Conservation (phyloP, 768 basidiomycete genomes). For the Tulasnella sp. region DNA sequence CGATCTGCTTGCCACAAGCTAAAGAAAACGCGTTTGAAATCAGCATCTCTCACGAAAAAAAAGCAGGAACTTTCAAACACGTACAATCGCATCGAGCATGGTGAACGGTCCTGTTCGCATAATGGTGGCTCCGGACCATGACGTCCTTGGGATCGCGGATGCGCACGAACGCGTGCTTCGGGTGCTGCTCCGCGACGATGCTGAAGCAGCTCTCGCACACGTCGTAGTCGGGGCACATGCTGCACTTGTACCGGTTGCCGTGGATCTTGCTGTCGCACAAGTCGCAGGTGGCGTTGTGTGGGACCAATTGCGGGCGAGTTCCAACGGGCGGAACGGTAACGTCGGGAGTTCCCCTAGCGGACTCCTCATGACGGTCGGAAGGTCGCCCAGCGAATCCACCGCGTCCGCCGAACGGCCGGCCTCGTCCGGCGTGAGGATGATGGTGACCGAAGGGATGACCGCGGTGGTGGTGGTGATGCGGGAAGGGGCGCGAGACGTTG, state of each 20-base stretch:
- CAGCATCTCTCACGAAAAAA: not conserved
- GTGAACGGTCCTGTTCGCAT: slow-evolving; percentile 29
- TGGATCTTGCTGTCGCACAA: slow-evolving; percentile 67
- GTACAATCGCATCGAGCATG: slow-evolving; percentile 33
- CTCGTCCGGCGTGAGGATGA: not conserved
- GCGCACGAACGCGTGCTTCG: slow-evolving; percentile 67
- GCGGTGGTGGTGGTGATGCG: not conserved
- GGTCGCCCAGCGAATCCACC: not conserved
- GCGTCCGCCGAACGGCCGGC: not conserved
- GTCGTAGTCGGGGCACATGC: slow-evolving; percentile 53
- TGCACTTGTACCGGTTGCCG: slow-evolving; percentile 69
- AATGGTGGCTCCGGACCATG: slow-evolving; percentile 32
- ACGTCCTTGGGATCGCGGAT: slow-evolving; percentile 53
- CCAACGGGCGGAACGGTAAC: not conserved
- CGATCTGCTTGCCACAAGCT: slow-evolving; percentile 53
- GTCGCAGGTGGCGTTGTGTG: slow-evolving; percentile 69
- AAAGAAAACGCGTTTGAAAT: slow-evolving; percentile 35
- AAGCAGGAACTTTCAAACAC: not conserved
- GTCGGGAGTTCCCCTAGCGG: not conserved
- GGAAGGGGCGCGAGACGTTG: slow-evolving; percentile 42
- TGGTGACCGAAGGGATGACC: not conserved
- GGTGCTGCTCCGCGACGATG: slow-evolving; percentile 73
- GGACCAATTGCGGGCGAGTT: slow-evolving; percentile 33
- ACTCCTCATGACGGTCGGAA: not conserved
- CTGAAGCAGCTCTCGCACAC: slow-evolving; percentile 56